A percentile compares a stretch with the other conserved stretches of the same genome.
Evolutionary conservation across 2,329 filamentous ascomycete species (phyloP).

Genomic region (Aspergillus eucalypticola): DNA sequence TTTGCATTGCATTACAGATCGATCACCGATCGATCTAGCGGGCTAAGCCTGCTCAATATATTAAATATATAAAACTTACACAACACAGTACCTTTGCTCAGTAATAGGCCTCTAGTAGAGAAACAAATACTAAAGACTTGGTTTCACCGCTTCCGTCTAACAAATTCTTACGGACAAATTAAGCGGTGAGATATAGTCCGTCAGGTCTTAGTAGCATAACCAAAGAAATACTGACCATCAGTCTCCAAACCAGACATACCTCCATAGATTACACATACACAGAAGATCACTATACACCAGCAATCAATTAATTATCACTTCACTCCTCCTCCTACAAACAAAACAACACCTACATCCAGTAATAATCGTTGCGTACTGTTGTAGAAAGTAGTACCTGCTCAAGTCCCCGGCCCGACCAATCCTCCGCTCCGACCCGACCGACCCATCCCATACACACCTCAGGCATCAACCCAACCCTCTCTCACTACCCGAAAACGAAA

Average conservation of each 20-base stretch:
- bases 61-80: too few species aligned
- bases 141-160: neutral
- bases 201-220: neutral
- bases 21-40: neutral
- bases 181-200: neutral
- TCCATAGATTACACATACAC: neutral
- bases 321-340: too few species aligned
- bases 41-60: neutral
- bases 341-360: too few species aligned
- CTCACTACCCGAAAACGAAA: neutral
- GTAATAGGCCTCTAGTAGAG: too few species aligned
- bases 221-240: neutral
- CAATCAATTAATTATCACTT: neutral
- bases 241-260: too few species aligned
- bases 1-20: constrained; percentile 30
- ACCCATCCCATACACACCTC: neutral
- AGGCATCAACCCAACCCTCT: neutral
- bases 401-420: neutral
- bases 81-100: too few species aligned
- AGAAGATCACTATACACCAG: too few species aligned
- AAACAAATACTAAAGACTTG: too few species aligned
- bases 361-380: too few species aligned
- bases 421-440: neutral
- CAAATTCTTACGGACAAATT: neutral
- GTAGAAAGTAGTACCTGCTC: too few species aligned